Conservation (phyloP, 2,329 filamentous ascomycete genomes). For the Trichoderma afroharzianum region DNA sequence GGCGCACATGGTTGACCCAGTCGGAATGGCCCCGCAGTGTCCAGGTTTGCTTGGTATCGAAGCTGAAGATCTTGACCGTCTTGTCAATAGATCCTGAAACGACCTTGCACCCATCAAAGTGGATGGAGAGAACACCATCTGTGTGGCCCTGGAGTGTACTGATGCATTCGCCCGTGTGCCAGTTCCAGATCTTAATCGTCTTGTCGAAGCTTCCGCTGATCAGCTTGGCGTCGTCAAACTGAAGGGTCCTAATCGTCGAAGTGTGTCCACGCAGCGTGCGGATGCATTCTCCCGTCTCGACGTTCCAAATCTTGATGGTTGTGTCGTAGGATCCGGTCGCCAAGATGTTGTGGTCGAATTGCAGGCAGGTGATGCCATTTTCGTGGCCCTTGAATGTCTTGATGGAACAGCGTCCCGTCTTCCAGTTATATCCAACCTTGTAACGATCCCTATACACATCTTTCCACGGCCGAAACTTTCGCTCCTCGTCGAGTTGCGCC, state of each 20-base stretch:
- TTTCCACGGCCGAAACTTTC: constrained; percentile 74
- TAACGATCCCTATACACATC: constrained; percentile 94
- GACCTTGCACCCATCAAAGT: constrained; percentile 80
- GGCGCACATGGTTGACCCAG: constrained; percentile 94
- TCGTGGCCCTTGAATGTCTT: constrained; percentile 80
- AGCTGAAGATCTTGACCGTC: constrained; percentile 90
- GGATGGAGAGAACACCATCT: constrained; percentile 78
- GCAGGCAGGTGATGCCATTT: constrained; percentile 61
- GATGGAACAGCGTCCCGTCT: constrained; percentile 83
- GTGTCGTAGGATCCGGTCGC: constrained; percentile 94
- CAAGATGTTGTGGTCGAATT: constrained; percentile 80
- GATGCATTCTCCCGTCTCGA: constrained; percentile 80
- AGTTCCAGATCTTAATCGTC: constrained; percentile 93
- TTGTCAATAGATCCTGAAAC: constrained; percentile 87
- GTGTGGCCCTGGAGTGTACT: constrained; percentile 76
- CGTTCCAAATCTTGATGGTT: constrained; percentile 94
- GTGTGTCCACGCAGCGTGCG: constrained; percentile 82
- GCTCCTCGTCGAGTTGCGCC: constrained; percentile 40
- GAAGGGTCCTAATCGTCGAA: constrained; percentile 78
- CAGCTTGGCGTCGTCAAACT: constrained; percentile 89
- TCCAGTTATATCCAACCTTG: constrained; percentile 97
- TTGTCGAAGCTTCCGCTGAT: constrained; percentile 87
- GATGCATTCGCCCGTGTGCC: constrained; percentile 83
- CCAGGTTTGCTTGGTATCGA: constrained; percentile 76
- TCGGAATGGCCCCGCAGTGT: constrained; percentile 80